Evolutionary conservation across 768 basidiomycete species (phyloP).

Genomic region (Mycena metata): DNA sequence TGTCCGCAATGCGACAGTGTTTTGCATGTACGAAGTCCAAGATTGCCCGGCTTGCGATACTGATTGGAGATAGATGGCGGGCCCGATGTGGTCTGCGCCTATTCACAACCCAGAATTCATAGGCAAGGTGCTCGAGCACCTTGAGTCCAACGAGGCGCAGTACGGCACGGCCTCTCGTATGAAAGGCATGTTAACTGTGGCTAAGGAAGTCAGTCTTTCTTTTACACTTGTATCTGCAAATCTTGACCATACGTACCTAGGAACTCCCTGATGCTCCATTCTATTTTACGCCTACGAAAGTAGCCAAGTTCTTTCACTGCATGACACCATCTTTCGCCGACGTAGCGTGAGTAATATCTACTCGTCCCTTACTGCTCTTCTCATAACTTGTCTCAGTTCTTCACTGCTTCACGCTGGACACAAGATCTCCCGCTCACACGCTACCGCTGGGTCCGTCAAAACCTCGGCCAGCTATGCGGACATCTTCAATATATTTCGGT

Average conservation of each 20-base stretch:
- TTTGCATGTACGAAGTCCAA: slow-evolving; percentile 71
- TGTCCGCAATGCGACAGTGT: slow-evolving; percentile 88
- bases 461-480: slow-evolving; percentile 81
- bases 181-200: slow-evolving; percentile 95
- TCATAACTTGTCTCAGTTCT: slow-evolving; percentile 65
- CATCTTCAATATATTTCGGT: slow-evolving; percentile 86
- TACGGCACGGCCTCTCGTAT: slow-evolving; percentile 89
- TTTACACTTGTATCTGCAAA: neutral
- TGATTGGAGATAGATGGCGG: slow-evolving; percentile 73
- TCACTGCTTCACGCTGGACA: slow-evolving; percentile 91
- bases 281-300: slow-evolving; percentile 87
- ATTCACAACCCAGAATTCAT: slow-evolving; percentile 86
- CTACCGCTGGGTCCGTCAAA: slow-evolving; percentile 90
- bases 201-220: slow-evolving; percentile 76
- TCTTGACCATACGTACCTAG: slow-evolving; percentile 55
- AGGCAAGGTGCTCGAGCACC: slow-evolving; percentile 77
- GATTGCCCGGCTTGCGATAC: neutral
- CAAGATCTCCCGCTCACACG: slow-evolving; percentile 91
- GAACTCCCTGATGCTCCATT: slow-evolving; percentile 79
- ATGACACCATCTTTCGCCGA: slow-evolving; percentile 81
- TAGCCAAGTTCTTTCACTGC: slow-evolving; percentile 88
- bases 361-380: neutral
- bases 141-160: slow-evolving; percentile 69
- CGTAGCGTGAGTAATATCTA: slow-evolving; percentile 69
- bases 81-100: slow-evolving; percentile 97